Conservation (phyloP, 2,329 filamentous ascomycete species). For the Claviceps spartinae region DNA sequence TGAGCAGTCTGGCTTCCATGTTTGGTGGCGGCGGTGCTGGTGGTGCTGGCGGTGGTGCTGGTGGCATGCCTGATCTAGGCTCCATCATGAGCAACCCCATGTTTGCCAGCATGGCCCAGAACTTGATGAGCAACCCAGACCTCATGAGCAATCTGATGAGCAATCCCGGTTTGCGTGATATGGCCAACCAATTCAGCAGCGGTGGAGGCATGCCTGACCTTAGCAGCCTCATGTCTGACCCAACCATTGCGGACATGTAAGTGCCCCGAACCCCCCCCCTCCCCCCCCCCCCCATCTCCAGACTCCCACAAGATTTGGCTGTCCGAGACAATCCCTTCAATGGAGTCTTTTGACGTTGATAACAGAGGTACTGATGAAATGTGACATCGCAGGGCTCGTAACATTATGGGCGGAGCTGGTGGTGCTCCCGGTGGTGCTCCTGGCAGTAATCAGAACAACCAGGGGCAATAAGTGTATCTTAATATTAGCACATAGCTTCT, state of each 20-base stretch:
- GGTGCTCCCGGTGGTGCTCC: conserved; percentile 14
- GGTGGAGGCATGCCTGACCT: conserved; percentile 87
- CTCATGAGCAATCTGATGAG: conserved; percentile 86
- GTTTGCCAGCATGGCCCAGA: conserved; percentile 95
- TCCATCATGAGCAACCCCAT: conserved; percentile 95
- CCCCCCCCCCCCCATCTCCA: no score
- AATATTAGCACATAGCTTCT: no score
- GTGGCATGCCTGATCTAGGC: conserved; percentile 77
- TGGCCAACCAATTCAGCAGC: conserved; percentile 66
- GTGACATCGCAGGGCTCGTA: conserved; percentile 24
- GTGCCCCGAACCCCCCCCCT: conserved; percentile 26
- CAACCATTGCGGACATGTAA: conserved; percentile 85
- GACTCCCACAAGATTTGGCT: no score
- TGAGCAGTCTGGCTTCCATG: conserved; percentile 59
- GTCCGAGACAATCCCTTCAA: no score
- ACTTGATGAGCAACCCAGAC: conserved; percentile 91
- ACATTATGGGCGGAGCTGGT: conserved; percentile 32
- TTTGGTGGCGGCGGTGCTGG: conserved; percentile 45
- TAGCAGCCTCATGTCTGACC: conserved; percentile 76
- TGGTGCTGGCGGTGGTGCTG: conserved; percentile 45
- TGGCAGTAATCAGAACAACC: conserved; percentile 8
- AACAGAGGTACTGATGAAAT: neutral
- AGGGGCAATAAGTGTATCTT: neutral
- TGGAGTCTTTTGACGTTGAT: neutral
- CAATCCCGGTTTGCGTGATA: conserved; percentile 77